phyloP scores from a whole-genome alignment of 108 stramenopile genomes.

The Fragilaria radians region DNA sequence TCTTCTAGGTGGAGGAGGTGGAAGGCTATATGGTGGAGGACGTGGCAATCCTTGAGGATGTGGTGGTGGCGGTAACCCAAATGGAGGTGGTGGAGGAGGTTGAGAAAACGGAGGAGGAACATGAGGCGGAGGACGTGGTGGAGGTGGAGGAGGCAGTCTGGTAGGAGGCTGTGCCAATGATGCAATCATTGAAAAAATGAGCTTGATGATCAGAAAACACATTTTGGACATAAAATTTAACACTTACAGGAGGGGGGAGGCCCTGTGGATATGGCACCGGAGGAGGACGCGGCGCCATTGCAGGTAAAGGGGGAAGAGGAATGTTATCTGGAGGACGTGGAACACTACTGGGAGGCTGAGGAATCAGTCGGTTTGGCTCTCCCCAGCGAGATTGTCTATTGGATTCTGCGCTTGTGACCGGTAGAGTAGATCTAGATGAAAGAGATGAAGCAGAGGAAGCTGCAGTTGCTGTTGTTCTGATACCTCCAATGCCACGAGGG shows the following conservation, averaged over 20 bases:
- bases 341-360: background rate
- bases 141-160: conserved; percentile 15
- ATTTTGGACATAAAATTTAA: background rate
- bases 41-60: conserved; percentile 6
- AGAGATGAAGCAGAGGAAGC: background rate
- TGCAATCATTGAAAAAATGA: conserved; percentile 15
- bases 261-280: conserved; percentile 7
- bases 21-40: conserved; percentile 1
- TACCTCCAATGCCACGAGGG: conserved; percentile 34
- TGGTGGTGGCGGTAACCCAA: conserved; percentile 6
- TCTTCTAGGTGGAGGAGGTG: conserved; percentile 2
- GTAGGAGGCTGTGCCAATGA: conserved; percentile 9
- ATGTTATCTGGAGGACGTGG: conserved; percentile 3
- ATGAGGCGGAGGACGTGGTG: conserved; percentile 29
- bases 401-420: background rate
- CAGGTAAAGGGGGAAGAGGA: conserved; percentile 2
- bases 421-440: conserved; percentile 1
- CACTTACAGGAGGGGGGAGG: conserved; percentile 11
- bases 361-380: background rate
- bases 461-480: background rate
- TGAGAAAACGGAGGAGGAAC: conserved; percentile 1
- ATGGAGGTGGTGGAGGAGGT: conserved; percentile 11
- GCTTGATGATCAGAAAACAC: conserved; percentile 2
- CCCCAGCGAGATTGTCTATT: conserved; percentile 3
- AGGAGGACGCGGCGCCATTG: background rate